Percentiles rank a stretch among this genome's conserved stretches.
phyloP scores from a whole-genome alignment of 2,329 filamentous ascomycete genomes.

The Fusarium redolens region DNA sequence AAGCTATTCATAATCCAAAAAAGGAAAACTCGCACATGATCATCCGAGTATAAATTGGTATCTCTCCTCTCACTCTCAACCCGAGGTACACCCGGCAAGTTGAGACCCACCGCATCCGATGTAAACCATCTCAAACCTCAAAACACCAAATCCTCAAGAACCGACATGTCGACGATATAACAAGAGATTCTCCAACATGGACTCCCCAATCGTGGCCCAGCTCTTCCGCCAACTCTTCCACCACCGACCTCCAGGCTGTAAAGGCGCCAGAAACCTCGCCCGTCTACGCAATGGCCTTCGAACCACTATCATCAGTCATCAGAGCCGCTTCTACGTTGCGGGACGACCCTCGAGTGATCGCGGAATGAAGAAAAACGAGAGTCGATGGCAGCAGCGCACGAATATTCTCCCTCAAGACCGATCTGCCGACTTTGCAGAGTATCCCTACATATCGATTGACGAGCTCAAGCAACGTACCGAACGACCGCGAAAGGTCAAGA shows the following conservation, averaged over 20 bases:
- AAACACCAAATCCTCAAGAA: background rate
- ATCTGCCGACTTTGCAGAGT: slow-evolving; percentile 81
- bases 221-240: slow-evolving; percentile 89
- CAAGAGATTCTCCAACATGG: slow-evolving; percentile 66
- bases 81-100: slow-evolving; percentile 42
- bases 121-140: slow-evolving; percentile 21
- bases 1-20: slow-evolving; percentile 10
- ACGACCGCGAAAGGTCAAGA: slow-evolving; percentile 89
- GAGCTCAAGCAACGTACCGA: slow-evolving; percentile 78
- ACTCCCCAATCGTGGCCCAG: slow-evolving; percentile 80
- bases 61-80: background rate
- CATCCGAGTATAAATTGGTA: background rate
- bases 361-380: slow-evolving; percentile 67
- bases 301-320: slow-evolving; percentile 20
- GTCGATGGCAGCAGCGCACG: slow-evolving; percentile 87
- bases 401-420: slow-evolving; percentile 81
- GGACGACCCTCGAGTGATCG: slow-evolving; percentile 50
- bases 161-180: slow-evolving; percentile 23
- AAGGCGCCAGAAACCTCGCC: slow-evolving; percentile 42
- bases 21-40: slow-evolving; percentile 34
- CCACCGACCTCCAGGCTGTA: slow-evolving; percentile 60
- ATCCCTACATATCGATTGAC: slow-evolving; percentile 86
- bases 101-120: slow-evolving; percentile 29
- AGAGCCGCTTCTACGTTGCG: slow-evolving; percentile 46
- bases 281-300: slow-evolving; percentile 41